Percentiles rank a stretch among this genome's conserved stretches.
phyloP scores from a whole-genome alignment of 2,329 filamentous ascomycete genomes.

The Trichoderma sp. region DNA sequence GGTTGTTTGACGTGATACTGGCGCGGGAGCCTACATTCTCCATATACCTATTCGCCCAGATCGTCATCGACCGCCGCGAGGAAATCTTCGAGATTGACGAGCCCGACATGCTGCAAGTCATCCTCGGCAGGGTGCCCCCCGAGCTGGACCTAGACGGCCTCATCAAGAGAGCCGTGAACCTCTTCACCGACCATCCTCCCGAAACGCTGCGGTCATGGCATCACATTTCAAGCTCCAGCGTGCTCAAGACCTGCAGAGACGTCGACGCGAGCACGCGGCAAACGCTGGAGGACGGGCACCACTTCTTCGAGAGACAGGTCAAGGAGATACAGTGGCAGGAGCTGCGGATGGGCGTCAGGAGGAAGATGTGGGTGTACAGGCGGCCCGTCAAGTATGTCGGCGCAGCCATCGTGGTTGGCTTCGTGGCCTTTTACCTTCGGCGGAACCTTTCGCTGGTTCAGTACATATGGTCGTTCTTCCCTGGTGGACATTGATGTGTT shows the following conservation, averaged over 20 bases:
- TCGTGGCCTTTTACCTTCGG: constrained; percentile 68
- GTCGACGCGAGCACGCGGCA: constrained; percentile 54
- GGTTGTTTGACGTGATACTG: constrained; percentile 89
- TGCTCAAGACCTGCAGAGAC: constrained; percentile 77
- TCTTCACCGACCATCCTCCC: constrained; percentile 72
- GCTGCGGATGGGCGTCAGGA: constrained; percentile 37
- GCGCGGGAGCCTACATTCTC: constrained; percentile 85
- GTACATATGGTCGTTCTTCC: constrained; percentile 37
- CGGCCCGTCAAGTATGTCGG: constrained; percentile 63
- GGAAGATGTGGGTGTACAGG: constrained; percentile 64
- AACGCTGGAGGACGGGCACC: constrained; percentile 65
- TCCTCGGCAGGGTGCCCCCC: constrained; percentile 82
- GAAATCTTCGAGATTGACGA: constrained; percentile 93
- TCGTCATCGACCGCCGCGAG: constrained; percentile 75
- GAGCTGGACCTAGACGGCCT: constrained; percentile 79
- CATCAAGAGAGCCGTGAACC: constrained; percentile 63
- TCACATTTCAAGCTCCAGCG: constrained; percentile 72
- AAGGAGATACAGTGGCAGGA: constrained; percentile 71
- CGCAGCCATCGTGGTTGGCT: constrained; percentile 66
- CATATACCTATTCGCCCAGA: constrained; percentile 89
- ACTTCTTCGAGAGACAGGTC: constrained; percentile 70
- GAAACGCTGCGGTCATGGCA: constrained; percentile 72
- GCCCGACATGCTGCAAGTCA: constrained; percentile 88
- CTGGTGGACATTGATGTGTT: constrained; percentile 5
- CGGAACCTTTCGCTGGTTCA: constrained; percentile 46